Percentiles rank a stretch among this genome's conserved stretches.
Evolutionary conservation across 495 filamentous ascomycete genomes (phyloP).

Genomic region (Paragyromitra xinjiangensis): DNA sequence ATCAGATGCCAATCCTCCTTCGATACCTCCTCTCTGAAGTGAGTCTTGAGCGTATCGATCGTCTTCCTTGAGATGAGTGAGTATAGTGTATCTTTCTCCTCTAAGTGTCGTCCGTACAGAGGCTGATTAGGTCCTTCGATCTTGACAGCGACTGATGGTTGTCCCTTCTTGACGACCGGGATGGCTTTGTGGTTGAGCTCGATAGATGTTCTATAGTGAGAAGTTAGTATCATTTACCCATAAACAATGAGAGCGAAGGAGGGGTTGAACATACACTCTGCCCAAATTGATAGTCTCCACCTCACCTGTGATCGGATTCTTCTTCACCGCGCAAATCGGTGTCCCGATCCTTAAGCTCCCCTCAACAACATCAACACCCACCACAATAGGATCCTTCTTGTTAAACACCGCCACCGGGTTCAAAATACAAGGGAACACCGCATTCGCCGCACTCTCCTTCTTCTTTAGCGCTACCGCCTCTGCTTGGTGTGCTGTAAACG

Average conservation of each 20-base stretch:
- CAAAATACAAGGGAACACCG: conserved; percentile 96
- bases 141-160: conserved; percentile 96
- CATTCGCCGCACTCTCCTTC: conserved; percentile 92
- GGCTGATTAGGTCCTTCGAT: conserved; percentile 96
- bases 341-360: conserved; percentile 85
- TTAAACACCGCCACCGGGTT: conserved; percentile 93
- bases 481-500: conserved; percentile 91
- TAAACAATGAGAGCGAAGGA: background rate
- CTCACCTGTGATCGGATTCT: conserved; percentile 75
- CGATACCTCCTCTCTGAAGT: conserved; percentile 86
- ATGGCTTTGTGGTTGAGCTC: conserved; percentile 98
- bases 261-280: conserved; percentile 81
- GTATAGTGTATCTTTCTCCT: conserved; percentile 91
- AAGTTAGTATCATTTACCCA: conserved; percentile 16
- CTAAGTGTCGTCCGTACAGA: conserved; percentile 91
- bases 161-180: conserved; percentile 88
- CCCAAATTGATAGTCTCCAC: conserved; percentile 87
- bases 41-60: conserved; percentile 96
- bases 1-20: conserved; percentile 94
- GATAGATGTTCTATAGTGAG: conserved; percentile 76
- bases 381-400: conserved; percentile 94
- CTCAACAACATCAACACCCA: conserved; percentile 94
- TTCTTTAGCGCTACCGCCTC: conserved; percentile 86
- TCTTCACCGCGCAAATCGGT: conserved; percentile 84
- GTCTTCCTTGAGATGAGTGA: conserved; percentile 82